Base-by-base conservation (phyloP, 306 rosid genomes). In the Ochetophila trinervis region DNA sequence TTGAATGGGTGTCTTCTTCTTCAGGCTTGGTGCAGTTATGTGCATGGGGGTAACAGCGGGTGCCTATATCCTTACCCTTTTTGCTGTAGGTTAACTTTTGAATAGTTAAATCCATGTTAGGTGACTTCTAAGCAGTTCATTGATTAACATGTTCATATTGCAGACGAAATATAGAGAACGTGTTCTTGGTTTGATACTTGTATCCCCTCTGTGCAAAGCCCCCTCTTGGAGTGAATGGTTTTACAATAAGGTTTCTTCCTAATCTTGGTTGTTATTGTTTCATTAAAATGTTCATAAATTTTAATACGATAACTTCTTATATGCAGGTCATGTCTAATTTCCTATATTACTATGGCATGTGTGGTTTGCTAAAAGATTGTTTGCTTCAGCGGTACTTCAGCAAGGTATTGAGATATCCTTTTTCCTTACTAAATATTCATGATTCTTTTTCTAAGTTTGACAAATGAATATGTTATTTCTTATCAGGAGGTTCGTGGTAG, bases 1-100 rank as follows among this genome's bases (percentile, higher is more conserved):
- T 68, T 72, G 52, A 53, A 61, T 66, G 35, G 54, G 59, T 60
- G 34, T 73, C 32, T 62, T 65, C 72, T 74, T 70, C 64, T 64
- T 61, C 87, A 91, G 97, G 86, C 96, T 91, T 63, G 95, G 87
- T 62, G 94, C 94, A 17, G 97, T 91, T 71, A 91, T 91, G 97
- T 91, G 97, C 77, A 88, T 91, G 97, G 97, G 97, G 71, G 96
- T 85, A 63, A 88, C 91, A 1, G 91, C 96, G 19, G 97, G 97
- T 71, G 97, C 95, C 45, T 91, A 88, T 75, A 85, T 91, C 76
- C 95, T 91, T 36, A 65, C 91, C 2, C 72, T 91, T 53, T 91
- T 91, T 44, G 91, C 97, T 19, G 97, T 91, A 91, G 53, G 97
- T 83, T 63, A 60, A 67, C 62, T 57, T 40, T 40, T 23, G 65